Base-by-base conservation (phyloP, 805 yeast species). In the Nadsonia fulvescens region DNA sequence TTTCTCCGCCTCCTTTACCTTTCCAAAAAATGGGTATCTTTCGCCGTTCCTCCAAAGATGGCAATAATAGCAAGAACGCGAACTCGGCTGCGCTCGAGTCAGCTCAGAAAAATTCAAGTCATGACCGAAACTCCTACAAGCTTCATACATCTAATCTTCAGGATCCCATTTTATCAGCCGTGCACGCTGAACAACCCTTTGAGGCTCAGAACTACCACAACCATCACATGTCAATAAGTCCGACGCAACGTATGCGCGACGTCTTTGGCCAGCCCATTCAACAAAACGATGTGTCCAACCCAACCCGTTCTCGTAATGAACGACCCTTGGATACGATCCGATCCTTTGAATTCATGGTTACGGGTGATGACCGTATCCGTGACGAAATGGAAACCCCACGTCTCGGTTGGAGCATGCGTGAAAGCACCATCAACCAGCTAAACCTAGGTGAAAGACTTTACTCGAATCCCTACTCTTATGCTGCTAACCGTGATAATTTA, bases 321-420 rank as follows among this genome's bases (percentile, higher is more conserved):
- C 68, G 99, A 43, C 99, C 99, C 4, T 56, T 89, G 42, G 99
- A 91, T 49, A 89, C 99, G 2, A 83, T 89, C 42, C 63, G 96
- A 40, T 63, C 78, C 4, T 89, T 89, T 51, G 96, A 89, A 56
- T 89, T 74, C 46, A 72, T 95, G 19, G 82, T 89, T 36, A 79
- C 93, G 5, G 93, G 93, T 27, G 98, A 89, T 49, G 54, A 62
- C 31, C 51, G 66, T 8, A 74, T 77, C 56, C 69, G 72, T 28
- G 89, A 79, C 31, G 81, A 77, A 40, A 58, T 81, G 42, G 95
- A 83, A 51, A 61, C 83, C 4, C 66, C 66, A 5, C 58, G 67
- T 11, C 61, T 75, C 22, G 96, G 95, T 9, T 83, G 91, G 74
- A 69, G 76, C 29, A 78, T 79, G 6, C 68, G 95, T 56, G 63